phyloP scores from a whole-genome alignment of 1,139 yeast species.

The Magnusiomyces tetraspermus region DNA sequence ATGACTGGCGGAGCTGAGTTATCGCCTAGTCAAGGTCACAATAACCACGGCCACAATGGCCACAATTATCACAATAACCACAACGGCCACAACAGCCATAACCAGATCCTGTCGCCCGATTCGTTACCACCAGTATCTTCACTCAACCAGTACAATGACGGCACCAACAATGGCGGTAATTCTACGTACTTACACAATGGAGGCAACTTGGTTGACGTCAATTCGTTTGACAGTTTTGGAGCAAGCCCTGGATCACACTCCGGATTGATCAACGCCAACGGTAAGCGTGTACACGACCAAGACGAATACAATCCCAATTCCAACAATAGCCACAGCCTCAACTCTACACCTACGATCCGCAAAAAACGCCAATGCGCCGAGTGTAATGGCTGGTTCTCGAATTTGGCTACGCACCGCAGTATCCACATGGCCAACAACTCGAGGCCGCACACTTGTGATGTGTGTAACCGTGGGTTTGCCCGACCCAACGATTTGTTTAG shows the following conservation, averaged over 20 bases:
- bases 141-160: background rate
- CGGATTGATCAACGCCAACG: background rate
- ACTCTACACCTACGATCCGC: slow-evolving; percentile 26
- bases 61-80: background rate
- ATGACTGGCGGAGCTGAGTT: background rate
- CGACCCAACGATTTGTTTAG: slow-evolving; percentile 78
- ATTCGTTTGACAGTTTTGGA: background rate
- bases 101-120: background rate
- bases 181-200: background rate
- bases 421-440: slow-evolving; percentile 67
- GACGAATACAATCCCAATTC: no score
- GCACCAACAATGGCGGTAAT: background rate
- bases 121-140: slow-evolving; percentile 1
- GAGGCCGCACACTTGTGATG: slow-evolving; percentile 52
- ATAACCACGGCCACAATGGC: background rate
- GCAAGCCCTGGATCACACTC: background rate
- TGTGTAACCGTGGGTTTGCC: slow-evolving; percentile 78
- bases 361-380: slow-evolving; percentile 79
- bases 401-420: slow-evolving; percentile 76
- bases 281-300: background rate
- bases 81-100: background rate
- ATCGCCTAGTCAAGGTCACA: background rate
- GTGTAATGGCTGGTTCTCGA: slow-evolving; percentile 65
- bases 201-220: background rate
- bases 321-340: background rate